Evolutionary conservation across 352 stramenopile genomes (phyloP), one percentile per base, ranked within the genome.

Genomic region (Phytopythium helicoides): DNA sequence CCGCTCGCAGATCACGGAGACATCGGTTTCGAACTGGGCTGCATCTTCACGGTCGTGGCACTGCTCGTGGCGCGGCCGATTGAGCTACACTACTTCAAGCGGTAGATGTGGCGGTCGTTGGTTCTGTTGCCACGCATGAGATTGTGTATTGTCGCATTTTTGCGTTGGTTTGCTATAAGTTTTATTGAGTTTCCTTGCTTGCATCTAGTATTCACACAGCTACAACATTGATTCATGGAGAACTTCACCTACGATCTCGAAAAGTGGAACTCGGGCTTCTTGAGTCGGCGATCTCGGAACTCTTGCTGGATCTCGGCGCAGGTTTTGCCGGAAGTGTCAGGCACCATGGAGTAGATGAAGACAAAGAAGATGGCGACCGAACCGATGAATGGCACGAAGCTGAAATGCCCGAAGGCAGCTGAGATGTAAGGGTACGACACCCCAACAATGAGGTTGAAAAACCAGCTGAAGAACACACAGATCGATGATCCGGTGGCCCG

Each of bases 291-390:
- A n/a, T 46, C 46, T 2, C 58, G 66, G 48, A 85, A 86, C 33
- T 62, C 60, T 8, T 37, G 56, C 46, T 85, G 76, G 58, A 90
- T 90, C 50, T 86, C 74, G 14, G 82, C 63, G 31, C 51, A 76
- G 8, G 70, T 85, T 47, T 85, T 86, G 19, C 71, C 68, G 12
- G 64, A 68, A 9, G 80, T 90, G 42, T 90, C 77, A 2, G 80
- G 80, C 44, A 86, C 52, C 44, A 64, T 52, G 25, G 56, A 64
- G 52, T 65, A 74, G n/a, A 75, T 56, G 56, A 80, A 86, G 38
- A 66, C 2, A 47, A 65, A 66, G 44, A 69, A 71, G 18, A 79
- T 9, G 11, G 64, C 60, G 4, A 83, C 58, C 14, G 61, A 73
- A 6, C 54, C 54, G 47, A 88, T 66, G 58, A 87, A 85, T 14